Evolutionary conservation across 1,284 basidiomycete genomes (phyloP).

Genomic region (Melampsora americana): DNA sequence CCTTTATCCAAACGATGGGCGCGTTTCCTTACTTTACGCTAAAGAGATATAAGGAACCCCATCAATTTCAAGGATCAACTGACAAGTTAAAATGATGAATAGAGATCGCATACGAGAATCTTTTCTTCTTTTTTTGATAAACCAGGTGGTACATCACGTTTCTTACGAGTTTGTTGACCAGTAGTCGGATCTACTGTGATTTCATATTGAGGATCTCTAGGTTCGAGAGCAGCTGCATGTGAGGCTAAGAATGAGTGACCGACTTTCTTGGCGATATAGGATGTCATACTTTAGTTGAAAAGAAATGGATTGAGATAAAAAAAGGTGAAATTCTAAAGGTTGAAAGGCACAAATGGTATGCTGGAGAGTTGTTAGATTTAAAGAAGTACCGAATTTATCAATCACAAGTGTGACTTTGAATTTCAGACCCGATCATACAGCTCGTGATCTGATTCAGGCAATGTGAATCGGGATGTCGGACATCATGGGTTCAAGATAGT

Average conservation of each 20-base stretch:
- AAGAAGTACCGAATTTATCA: too few relatives aligned
- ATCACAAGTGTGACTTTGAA: too few relatives aligned
- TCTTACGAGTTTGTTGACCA: slow-evolving; percentile 52
- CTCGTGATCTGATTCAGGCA: too few relatives aligned
- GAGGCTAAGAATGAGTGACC: slow-evolving; percentile 17
- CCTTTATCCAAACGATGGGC: slow-evolving; percentile 40
- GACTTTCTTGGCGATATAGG: slow-evolving; percentile 30
- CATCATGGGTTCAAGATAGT: too few relatives aligned
- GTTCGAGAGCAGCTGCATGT: slow-evolving; percentile 39
- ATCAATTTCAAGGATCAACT: background rate
- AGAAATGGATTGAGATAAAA: background rate
- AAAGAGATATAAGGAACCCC: background rate
- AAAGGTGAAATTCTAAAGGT: too few relatives aligned
- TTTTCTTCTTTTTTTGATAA: slow-evolving; percentile 52
- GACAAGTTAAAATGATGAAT: background rate
- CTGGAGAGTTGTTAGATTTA: too few relatives aligned
- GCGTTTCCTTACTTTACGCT: slow-evolving; percentile 34
- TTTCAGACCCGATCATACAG: too few relatives aligned
- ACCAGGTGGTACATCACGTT: slow-evolving; percentile 52
- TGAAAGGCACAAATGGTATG: too few relatives aligned
- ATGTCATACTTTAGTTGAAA: slow-evolving; percentile 7
- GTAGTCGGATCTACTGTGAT: slow-evolving; percentile 48
- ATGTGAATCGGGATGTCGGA: too few relatives aligned
- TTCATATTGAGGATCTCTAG: slow-evolving; percentile 52
- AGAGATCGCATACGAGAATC: slow-evolving; percentile 18